Conservation (phyloP, 2,329 filamentous ascomycete species). For the Xylariaceae sp. region DNA sequence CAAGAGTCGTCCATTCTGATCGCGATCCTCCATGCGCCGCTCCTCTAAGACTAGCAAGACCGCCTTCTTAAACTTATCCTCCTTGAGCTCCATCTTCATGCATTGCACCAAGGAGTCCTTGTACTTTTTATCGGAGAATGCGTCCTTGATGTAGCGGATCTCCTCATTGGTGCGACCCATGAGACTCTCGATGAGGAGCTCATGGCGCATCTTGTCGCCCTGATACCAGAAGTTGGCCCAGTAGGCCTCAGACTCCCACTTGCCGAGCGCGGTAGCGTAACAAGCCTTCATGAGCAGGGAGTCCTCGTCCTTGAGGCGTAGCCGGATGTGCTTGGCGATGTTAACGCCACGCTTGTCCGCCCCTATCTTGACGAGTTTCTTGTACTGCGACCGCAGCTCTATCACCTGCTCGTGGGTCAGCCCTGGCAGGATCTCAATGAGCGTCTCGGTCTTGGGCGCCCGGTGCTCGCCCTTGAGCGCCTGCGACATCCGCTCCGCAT, state of each 20-base stretch:
- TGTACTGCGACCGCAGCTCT: slow-evolving; percentile 87
- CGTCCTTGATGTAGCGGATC: slow-evolving; percentile 82
- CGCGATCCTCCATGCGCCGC: slow-evolving; percentile 80
- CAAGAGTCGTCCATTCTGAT: slow-evolving; percentile 65
- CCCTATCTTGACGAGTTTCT: slow-evolving; percentile 83
- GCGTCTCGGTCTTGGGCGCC: slow-evolving; percentile 69
- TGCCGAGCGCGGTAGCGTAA: slow-evolving; percentile 87
- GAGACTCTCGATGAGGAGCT: slow-evolving; percentile 89
- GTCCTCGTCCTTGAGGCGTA: slow-evolving; percentile 74
- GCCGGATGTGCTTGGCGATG: slow-evolving; percentile 83
- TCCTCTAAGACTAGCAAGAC: slow-evolving; percentile 85
- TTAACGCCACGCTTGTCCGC: slow-evolving; percentile 78
- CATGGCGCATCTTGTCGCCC: slow-evolving; percentile 79
- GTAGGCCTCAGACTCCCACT: slow-evolving; percentile 93
- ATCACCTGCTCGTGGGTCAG: slow-evolving; percentile 88
- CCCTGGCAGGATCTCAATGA: slow-evolving; percentile 84
- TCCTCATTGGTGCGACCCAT: slow-evolving; percentile 93
- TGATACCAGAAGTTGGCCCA: slow-evolving; percentile 99
- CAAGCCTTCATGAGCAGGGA: slow-evolving; percentile 86
- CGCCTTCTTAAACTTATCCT: slow-evolving; percentile 94
- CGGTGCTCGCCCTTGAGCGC: slow-evolving; percentile 72
- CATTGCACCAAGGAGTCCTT: slow-evolving; percentile 79
- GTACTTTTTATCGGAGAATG: slow-evolving; percentile 93
- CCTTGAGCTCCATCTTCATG: slow-evolving; percentile 91
- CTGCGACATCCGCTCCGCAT: slow-evolving; percentile 77